These are phyloP conservation scores for Panaeolus papilionaceus DNA, from an alignment of 768 basidiomycete species.

Conservation along the genomic window DNA sequence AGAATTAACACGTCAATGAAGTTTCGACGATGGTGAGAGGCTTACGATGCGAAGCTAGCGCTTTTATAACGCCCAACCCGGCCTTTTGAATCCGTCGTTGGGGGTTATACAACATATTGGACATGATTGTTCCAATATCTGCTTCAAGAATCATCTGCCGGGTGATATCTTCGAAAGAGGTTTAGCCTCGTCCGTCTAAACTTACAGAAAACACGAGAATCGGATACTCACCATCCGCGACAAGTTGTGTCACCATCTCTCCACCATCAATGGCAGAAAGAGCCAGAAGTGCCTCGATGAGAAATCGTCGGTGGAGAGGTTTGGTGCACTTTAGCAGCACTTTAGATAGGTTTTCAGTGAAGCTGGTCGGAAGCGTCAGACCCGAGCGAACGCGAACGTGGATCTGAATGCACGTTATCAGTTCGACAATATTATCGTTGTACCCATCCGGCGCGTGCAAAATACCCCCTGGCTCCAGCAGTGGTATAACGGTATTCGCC, in stretches of 20 bases:
- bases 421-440: slow-evolving; percentile 15
- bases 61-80: slow-evolving; percentile 18
- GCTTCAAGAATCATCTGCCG: slow-evolving; percentile 19
- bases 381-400: slow-evolving; percentile 23
- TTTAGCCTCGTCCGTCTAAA: background rate
- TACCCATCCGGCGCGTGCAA: background rate
- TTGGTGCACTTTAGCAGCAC: slow-evolving; percentile 23
- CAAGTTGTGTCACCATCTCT: slow-evolving; percentile 6
- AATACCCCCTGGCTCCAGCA: slow-evolving; percentile 18
- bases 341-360: slow-evolving; percentile 16
- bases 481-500: slow-evolving; percentile 18
- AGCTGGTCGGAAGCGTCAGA: slow-evolving; percentile 16
- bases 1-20: background rate
- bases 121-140: slow-evolving; percentile 16
- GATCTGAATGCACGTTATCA: slow-evolving; percentile 23
- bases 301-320: slow-evolving; percentile 18
- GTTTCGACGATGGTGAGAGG: background rate
- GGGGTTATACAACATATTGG: slow-evolving; percentile 20
- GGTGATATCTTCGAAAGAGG: slow-evolving; percentile 10
- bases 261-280: slow-evolving; percentile 23
- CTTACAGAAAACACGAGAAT: background rate
- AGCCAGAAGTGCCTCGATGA: slow-evolving; percentile 20
- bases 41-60: slow-evolving; percentile 16
- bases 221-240: slow-evolving; percentile 12
- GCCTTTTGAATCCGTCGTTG: slow-evolving; percentile 22